A percentile compares a stretch with the other conserved stretches of the same genome.
phyloP scores from a whole-genome alignment of 139 green algal species.

The Trebouxia sp. region DNA sequence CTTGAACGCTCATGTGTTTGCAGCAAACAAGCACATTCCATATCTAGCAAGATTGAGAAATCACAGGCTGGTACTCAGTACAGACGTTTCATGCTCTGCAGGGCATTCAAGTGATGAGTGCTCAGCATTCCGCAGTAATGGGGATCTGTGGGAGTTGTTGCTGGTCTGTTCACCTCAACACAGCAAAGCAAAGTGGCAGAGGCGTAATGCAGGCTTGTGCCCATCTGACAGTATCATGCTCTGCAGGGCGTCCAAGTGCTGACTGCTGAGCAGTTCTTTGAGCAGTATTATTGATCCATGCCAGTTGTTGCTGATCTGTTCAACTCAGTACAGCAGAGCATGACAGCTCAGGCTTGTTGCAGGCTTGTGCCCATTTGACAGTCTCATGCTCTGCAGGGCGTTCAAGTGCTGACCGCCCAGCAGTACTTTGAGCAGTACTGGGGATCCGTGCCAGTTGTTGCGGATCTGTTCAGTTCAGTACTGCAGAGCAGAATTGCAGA shows the following conservation, averaged over 20 bases:
- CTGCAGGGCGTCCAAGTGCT: conserved; percentile 21
- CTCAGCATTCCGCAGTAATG: no score
- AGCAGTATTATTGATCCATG: background rate
- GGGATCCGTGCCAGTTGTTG: background rate
- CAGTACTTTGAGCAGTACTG: background rate
- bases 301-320: conserved; percentile 15
- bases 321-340: background rate
- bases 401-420: background rate
- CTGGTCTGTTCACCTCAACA: background rate
- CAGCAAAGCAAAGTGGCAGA: background rate
- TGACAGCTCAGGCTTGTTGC: no score
- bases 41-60: no score
- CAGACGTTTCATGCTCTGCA: no score
- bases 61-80: no score
- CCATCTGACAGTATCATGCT: background rate
- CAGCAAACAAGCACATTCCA: no score
- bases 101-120: no score
- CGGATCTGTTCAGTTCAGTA: background rate
- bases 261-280: background rate
- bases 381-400: background rate
- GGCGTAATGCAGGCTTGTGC: background rate
- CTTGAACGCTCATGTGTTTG: no score
- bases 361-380: background rate
- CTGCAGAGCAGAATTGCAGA: background rate
- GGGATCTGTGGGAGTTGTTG: no score